These are phyloP conservation scores for Entophlyctis luteolus DNA, from an alignment of 192 early-diverging fungal genomes.

Conservation along the genomic window DNA sequence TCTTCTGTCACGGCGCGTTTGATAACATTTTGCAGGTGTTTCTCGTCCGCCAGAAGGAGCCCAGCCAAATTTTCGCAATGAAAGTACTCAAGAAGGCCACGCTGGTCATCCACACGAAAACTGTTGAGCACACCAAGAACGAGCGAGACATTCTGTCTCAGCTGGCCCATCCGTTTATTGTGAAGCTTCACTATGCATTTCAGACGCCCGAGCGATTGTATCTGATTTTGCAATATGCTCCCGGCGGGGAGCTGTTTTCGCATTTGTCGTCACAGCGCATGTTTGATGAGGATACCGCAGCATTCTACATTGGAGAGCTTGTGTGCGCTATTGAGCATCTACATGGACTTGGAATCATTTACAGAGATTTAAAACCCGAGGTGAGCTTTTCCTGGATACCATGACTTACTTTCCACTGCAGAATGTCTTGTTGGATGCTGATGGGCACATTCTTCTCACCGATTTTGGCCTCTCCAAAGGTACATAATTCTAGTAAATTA, in stretches of 20 bases:
- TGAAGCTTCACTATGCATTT: slow-evolving; percentile 89
- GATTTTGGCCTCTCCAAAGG: slow-evolving; percentile 89
- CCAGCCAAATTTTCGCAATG: slow-evolving; percentile 69
- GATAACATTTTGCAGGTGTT: slow-evolving; percentile 86
- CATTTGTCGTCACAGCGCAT: slow-evolving; percentile 59
- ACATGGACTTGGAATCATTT: slow-evolving; percentile 85
- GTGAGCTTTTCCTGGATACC: too few relatives aligned
- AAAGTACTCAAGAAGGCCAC: slow-evolving; percentile 89
- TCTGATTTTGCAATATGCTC: slow-evolving; percentile 79
- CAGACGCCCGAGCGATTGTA: slow-evolving; percentile 83
- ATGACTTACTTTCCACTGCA: too few relatives aligned
- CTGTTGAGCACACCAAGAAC: slow-evolving; percentile 74
- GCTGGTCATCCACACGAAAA: slow-evolving; percentile 75
- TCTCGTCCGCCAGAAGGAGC: slow-evolving; percentile 67
- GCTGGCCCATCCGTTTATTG: slow-evolving; percentile 86
- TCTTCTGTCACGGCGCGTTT: slow-evolving; percentile 39
- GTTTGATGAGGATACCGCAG: slow-evolving; percentile 72
- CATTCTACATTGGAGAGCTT: slow-evolving; percentile 86
- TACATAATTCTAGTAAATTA: neutral
- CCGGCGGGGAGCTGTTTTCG: slow-evolving; percentile 91
- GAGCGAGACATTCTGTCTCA: slow-evolving; percentile 85
- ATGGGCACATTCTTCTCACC: slow-evolving; percentile 80
- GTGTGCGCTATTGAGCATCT: slow-evolving; percentile 82
- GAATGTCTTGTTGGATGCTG: slow-evolving; percentile 57
- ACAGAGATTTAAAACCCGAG: slow-evolving; percentile 62